Evolutionary conservation across 768 basidiomycete genomes (phyloP), one percentile per base, ranked within the genome.

Genomic region (Tylopilus balloui): DNA sequence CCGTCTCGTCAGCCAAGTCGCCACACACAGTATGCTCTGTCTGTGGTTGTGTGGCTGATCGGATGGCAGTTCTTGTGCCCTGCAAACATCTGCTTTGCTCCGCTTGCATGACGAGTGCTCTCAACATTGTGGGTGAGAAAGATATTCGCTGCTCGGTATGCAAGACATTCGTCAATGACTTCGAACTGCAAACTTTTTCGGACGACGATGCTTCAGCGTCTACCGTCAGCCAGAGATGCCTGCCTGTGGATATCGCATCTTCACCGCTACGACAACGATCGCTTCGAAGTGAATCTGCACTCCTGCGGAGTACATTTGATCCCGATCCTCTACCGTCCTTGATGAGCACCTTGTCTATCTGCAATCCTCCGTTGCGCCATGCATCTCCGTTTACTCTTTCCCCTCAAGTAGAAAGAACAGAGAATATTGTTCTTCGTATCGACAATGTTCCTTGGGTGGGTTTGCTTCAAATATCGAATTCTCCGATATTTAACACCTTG

Each of bases 71-170:
- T 52, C 76, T 92, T 17, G 75, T 78, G 20, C 89, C 90, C 0
- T 92, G 90, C 66, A 63, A 70, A 6, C 90, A 92, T 63, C 76
- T 84, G 1, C 71, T 92, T 2, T 92, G 90, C 62, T 86, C 88
- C 3, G 76, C 77, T 10, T 92, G 90, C 61, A 74, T 92, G 47
- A 92, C 90, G 1, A 89, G 88, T 43, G 86, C 88, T 8, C 73
- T 92, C 44, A 92, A 92, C 56, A 92, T 92, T 44, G 90, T 91
- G 15, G 89, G 89, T 7, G 89, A 92, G 67, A 92, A 91, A 62
- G 85, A 87, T 50, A 88, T 92, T 79, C 79, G 83, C 51, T 92
- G 90, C 53, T 84, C 86, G 15, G 84, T 88, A 25, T 92, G 89
- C 69, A 83, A 83, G 58, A 67, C 65, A 34, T 77, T 79, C 28